Conservation (phyloP, 1,284 basidiomycete species). For the Apiotrichum akiyoshidainum region DNA sequence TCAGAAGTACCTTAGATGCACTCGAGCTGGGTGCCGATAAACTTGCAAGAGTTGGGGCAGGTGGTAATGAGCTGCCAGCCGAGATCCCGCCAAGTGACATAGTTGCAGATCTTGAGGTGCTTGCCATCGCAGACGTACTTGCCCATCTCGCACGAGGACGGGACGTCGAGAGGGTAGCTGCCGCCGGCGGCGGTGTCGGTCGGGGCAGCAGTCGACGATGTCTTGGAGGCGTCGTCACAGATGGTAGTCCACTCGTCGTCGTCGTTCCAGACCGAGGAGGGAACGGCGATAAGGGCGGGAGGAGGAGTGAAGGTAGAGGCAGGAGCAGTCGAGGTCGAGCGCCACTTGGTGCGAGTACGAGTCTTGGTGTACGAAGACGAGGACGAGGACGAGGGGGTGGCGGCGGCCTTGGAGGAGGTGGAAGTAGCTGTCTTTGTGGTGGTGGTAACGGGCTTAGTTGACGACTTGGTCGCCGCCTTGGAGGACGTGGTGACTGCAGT, state of each 20-base stretch:
- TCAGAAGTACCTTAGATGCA: neutral
- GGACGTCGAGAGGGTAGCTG: neutral
- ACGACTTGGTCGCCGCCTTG: neutral
- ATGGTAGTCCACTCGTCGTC: neutral
- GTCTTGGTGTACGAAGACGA: neutral
- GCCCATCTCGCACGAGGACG: slow-evolving; percentile 26
- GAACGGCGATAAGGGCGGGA: neutral
- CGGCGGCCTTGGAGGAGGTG: neutral
- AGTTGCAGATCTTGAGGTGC: slow-evolving; percentile 31
- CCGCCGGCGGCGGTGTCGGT: neutral
- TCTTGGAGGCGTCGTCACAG: neutral
- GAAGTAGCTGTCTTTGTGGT: neutral
- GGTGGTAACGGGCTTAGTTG: neutral
- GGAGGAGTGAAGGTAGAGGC: neutral
- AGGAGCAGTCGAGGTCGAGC: neutral
- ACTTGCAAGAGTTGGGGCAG: slow-evolving; percentile 11
- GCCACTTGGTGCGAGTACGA: neutral
- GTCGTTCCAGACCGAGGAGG: neutral
- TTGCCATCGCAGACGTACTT: slow-evolving; percentile 32
- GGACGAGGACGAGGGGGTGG: neutral
- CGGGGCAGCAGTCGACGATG: neutral
- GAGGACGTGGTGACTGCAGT: neutral
- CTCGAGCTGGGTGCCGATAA: neutral
- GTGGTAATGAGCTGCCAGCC: slow-evolving; percentile 17
- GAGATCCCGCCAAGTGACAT: slow-evolving; percentile 13